Base-by-base conservation (phyloP, 371 early-diverging fungal species). In the Smittium mucronatum region DNA sequence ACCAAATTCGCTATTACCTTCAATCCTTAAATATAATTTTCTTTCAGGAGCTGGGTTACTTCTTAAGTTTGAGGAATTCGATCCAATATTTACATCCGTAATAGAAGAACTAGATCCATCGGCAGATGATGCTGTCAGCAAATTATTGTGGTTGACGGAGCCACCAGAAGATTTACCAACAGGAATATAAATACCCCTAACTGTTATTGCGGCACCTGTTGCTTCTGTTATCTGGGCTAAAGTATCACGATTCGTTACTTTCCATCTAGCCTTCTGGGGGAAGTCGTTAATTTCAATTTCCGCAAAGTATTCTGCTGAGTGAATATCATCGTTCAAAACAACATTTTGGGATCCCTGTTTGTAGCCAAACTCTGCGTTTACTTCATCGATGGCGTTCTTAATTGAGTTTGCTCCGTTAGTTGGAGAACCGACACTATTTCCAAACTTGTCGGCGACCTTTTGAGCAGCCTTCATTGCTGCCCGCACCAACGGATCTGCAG, bases 271-370 rank as follows among this genome's bases (percentile, higher is more conserved):
- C 77, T 91, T 91, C 74, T 93, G 92, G 33, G 96, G 96, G 74
- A 88, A 97, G 78, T 98, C 97, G 76, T 98, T 98, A 77, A 98
- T 95, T 71, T 90, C 90, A 74, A 98, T 88, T 78, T 98, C 97
- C 72, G 85, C 83, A 11, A 88, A 80, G 80, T 60, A 80, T 28
- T 57, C 75, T 1, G 75, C 76, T 1, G 72, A 73, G 0, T 76
- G 71, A 2, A 72, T 69, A 16, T 58, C 67, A 0, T 72, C 60
- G 32, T 63, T 59, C 5, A 64, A 64, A n/a, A 33, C 57, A 21
- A 64, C 65, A 34, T 70, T 28, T 31, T 67, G 34, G 8, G 69
- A 15, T 36, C 35, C 32, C 21, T 36, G 33, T 8, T 15, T 28
- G 30, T 16, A 64, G 2, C 69, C 69, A 47, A 69, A 33, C 72